Conservation (phyloP, 176 grass and related monocot species). For the Luzula sylvatica region DNA sequence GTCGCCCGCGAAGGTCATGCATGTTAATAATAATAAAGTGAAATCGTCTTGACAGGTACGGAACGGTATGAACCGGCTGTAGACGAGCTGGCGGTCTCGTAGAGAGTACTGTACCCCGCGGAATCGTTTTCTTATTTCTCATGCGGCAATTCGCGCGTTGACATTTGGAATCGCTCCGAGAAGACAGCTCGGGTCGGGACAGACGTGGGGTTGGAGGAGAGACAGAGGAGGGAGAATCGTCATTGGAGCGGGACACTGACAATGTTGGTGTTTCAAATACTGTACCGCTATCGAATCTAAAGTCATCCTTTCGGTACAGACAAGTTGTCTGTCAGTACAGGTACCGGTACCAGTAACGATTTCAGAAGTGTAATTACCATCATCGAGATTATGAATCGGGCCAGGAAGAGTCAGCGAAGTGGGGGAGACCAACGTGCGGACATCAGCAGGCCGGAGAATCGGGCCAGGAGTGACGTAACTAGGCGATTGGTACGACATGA, state of each 20-base stretch:
- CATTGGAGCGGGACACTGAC: constrained; percentile 80
- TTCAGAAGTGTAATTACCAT: constrained; percentile 51
- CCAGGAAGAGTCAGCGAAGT: constrained; percentile 38
- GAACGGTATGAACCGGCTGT: constrained; percentile 82
- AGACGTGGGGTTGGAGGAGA: constrained; percentile 73
- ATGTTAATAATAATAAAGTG: constrained; percentile 68
- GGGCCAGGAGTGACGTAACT: constrained; percentile 58
- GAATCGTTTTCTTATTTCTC: constrained; percentile 73
- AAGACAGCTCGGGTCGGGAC: no score
- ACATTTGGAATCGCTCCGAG: constrained; percentile 74
- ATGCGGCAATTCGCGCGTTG: constrained; percentile 50
- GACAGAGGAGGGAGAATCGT: constrained; percentile 91
- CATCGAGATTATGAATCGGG: constrained; percentile 47
- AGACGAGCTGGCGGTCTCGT: constrained; percentile 99
- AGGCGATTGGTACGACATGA: constrained; percentile 40
- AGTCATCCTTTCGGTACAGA: constrained; percentile 63
- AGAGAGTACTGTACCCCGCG: constrained; percentile 64
- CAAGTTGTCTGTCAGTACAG: constrained; percentile 39
- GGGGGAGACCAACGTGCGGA: constrained; percentile 34
- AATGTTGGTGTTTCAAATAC: no score
- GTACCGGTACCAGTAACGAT: not conserved
- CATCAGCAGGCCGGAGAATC: constrained; percentile 32
- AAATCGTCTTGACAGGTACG: constrained; percentile 73
- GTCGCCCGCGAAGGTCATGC: constrained; percentile 76
- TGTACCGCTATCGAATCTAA: constrained; percentile 81